Percentiles rank a stretch among this genome's conserved stretches.
phyloP scores from a whole-genome alignment of 2,329 filamentous ascomycete species.

The Fusarium subglutinans region DNA sequence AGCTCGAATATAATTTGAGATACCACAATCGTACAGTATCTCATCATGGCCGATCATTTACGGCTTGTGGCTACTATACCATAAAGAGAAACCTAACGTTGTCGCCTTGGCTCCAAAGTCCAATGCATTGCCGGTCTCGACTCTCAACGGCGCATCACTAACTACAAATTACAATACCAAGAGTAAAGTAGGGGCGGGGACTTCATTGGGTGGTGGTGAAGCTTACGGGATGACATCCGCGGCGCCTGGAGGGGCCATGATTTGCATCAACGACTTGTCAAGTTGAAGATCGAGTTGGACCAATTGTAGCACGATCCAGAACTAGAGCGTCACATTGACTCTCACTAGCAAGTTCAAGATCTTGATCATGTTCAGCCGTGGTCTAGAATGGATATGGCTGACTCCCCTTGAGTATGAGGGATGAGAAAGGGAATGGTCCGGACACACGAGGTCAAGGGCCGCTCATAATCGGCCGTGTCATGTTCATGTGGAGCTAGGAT shows the following conservation, averaged over 20 bases:
- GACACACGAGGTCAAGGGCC: background rate
- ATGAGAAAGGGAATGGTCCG: background rate
- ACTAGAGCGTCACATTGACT: slow-evolving; percentile 37
- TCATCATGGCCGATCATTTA: background rate
- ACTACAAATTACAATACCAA: background rate
- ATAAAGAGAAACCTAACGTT: slow-evolving; percentile 26
- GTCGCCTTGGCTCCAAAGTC: slow-evolving; percentile 36
- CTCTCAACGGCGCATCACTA: slow-evolving; percentile 22
- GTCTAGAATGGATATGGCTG: background rate
- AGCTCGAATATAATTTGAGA: background rate
- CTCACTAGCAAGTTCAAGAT: slow-evolving; percentile 1
- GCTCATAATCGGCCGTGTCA: slow-evolving; percentile 26
- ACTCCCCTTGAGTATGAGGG: background rate
- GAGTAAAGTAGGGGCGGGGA: slow-evolving; percentile 2
- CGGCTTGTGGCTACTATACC: background rate
- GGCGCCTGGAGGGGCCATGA: slow-evolving; percentile 27
- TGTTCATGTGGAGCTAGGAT: slow-evolving; percentile 4
- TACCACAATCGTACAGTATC: background rate
- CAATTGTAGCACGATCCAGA: slow-evolving; percentile 28
- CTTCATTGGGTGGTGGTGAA: slow-evolving; percentile 13
- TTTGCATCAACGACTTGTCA: slow-evolving; percentile 21
- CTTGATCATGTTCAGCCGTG: background rate
- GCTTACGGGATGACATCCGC: slow-evolving; percentile 38
- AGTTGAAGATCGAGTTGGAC: slow-evolving; percentile 7
- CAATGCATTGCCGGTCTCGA: slow-evolving; percentile 30